Conservation (phyloP, 768 basidiomycete species). For the Calocybe cyanea region DNA sequence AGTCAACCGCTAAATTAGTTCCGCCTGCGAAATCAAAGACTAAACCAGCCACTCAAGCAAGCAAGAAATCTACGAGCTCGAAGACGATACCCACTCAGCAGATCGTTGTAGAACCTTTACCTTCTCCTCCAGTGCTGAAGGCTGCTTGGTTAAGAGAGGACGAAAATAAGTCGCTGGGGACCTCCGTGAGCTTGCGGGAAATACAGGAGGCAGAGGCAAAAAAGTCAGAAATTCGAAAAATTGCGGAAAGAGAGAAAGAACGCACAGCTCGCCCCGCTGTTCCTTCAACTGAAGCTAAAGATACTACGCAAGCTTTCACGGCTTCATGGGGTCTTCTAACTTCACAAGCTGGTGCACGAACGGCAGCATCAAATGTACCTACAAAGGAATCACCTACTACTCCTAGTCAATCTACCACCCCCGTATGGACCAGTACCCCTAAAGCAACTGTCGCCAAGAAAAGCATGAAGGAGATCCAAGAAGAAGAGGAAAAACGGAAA, state of each 20-base stretch:
- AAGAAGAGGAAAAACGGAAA: slow-evolving; percentile 91
- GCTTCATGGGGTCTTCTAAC: slow-evolving; percentile 85
- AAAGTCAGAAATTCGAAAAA: slow-evolving; percentile 73
- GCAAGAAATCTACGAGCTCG: slow-evolving; percentile 15
- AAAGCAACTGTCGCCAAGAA: slow-evolving; percentile 66
- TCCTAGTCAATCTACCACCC: slow-evolving; percentile 34
- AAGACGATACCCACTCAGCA: slow-evolving; percentile 13
- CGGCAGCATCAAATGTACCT: slow-evolving; percentile 16
- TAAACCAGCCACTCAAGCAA: slow-evolving; percentile 14
- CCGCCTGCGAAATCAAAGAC: slow-evolving; percentile 16
- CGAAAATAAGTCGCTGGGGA: slow-evolving; percentile 50
- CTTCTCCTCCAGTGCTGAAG: slow-evolving; percentile 34
- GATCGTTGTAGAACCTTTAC: slow-evolving; percentile 16
- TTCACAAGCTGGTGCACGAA: slow-evolving; percentile 69
- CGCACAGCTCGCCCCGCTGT: slow-evolving; percentile 48
- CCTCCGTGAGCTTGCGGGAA: slow-evolving; percentile 75
- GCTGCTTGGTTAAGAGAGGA: slow-evolving; percentile 69
- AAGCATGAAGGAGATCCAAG: slow-evolving; percentile 98
- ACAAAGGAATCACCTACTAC: slow-evolving; percentile 38
- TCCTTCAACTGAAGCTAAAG: slow-evolving; percentile 34
- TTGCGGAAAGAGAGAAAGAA: slow-evolving; percentile 69
- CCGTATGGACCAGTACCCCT: slow-evolving; percentile 72
- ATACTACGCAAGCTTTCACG: slow-evolving; percentile 60
- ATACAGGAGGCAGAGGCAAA: slow-evolving; percentile 93
- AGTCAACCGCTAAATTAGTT: slow-evolving; percentile 17